Evolutionary conservation across 257 asterid genomes (phyloP).

Genomic region (Vinca minor): DNA sequence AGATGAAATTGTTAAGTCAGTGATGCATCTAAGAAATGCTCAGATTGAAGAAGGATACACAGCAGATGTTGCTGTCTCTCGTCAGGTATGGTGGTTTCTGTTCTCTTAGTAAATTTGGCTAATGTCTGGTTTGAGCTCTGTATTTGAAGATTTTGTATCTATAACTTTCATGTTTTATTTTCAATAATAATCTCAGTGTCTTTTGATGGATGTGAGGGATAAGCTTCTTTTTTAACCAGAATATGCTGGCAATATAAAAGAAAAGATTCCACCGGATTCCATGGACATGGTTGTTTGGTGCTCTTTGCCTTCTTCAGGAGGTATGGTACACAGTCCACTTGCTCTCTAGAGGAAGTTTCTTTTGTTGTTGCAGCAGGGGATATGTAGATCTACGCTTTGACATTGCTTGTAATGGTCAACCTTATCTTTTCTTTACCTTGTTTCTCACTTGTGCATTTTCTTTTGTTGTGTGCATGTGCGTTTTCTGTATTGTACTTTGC

Average conservation of each 20-base stretch:
- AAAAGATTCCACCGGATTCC: slow-evolving; percentile 71
- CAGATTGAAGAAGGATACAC: slow-evolving; percentile 96
- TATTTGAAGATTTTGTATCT: not conserved
- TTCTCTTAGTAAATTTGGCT: slow-evolving; percentile 7
- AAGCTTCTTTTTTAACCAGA: slow-evolving; percentile 96
- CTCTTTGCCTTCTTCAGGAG: slow-evolving; percentile 98
- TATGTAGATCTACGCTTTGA: slow-evolving; percentile 1
- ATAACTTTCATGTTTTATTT: slow-evolving; percentile 10
- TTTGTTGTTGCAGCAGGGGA: not conserved
- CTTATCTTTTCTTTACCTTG: not conserved
- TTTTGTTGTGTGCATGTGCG: not conserved
- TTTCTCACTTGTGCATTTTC: not conserved
- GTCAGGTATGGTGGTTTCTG: slow-evolving; percentile 51
- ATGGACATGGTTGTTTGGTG: slow-evolving; percentile 92
- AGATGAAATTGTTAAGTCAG: slow-evolving; percentile 94
- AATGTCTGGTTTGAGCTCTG: not conserved
- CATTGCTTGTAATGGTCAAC: slow-evolving; percentile 1
- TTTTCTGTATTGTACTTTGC: not conserved
- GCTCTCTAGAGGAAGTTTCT: slow-evolving; percentile 11
- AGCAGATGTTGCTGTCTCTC: slow-evolving; percentile 68
- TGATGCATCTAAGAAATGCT: slow-evolving; percentile 67
- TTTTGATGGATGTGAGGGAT: slow-evolving; percentile 89
- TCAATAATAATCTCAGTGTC: slow-evolving; percentile 43
- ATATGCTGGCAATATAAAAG: slow-evolving; percentile 82
- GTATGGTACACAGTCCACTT: slow-evolving; percentile 28